A percentile compares a stretch with the other conserved stretches of the same genome.
Conservation (phyloP, 305 asterid genomes). For the Fraxinus ornus region DNA sequence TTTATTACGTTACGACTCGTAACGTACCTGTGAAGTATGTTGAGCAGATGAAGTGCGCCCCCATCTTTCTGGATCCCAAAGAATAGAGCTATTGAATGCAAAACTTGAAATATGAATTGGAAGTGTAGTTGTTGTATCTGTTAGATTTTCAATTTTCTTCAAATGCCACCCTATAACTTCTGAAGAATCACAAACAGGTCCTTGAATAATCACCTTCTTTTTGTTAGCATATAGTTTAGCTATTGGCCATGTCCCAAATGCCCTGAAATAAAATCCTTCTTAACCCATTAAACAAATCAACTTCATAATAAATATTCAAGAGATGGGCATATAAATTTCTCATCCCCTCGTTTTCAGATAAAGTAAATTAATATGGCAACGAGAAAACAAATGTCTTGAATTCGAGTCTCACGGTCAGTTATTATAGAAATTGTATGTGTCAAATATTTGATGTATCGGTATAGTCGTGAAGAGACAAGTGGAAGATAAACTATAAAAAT, state of each 20-base stretch:
- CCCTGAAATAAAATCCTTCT: conserved; percentile 43
- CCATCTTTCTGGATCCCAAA: conserved; percentile 99
- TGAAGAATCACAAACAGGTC: conserved; percentile 73
- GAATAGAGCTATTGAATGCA: conserved; percentile 87
- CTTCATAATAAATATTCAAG: too few relatives aligned
- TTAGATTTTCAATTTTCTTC: conserved; percentile 51
- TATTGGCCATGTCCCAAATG: conserved; percentile 83
- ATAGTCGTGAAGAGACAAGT: neutral
- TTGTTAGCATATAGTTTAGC: conserved; percentile 60
- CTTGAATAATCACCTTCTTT: conserved; percentile 58
- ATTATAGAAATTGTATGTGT: neutral
- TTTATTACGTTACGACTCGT: neutral
- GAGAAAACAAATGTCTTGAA: neutral
- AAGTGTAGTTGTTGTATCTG: conserved; percentile 36
- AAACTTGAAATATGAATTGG: conserved; percentile 71
- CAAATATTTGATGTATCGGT: neutral
- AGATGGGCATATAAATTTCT: neutral
- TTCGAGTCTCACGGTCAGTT: neutral
- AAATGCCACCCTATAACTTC: conserved; percentile 88
- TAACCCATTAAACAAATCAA: too few relatives aligned
- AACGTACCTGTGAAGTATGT: conserved; percentile 63
- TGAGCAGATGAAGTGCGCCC: conserved; percentile 79
- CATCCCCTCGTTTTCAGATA: neutral
- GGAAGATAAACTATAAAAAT: neutral
- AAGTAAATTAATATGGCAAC: neutral